phyloP scores from a whole-genome alignment of 768 basidiomycete genomes.

The Boletus coccyginus region DNA sequence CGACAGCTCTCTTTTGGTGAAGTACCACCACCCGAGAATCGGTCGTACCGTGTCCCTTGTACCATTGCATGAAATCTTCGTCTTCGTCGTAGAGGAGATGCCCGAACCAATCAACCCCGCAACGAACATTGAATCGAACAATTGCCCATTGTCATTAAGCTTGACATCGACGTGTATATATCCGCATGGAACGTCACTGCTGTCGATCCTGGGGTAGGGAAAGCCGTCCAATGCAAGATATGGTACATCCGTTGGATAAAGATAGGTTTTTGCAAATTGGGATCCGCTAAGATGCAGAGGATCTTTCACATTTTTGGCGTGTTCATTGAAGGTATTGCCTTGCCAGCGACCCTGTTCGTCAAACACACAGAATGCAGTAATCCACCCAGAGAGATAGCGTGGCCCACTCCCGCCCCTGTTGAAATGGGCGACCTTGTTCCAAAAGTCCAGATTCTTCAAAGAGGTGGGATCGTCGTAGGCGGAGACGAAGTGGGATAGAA shows the following conservation, averaged over 20 bases:
- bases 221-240: background rate
- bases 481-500: too few species aligned
- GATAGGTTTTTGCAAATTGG: background rate
- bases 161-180: background rate
- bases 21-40: too few species aligned
- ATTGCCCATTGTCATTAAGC: background rate
- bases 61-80: too few species aligned
- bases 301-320: too few species aligned
- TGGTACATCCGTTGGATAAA: background rate
- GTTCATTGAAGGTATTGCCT: too few species aligned
- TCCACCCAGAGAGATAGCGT: background rate
- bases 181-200: background rate
- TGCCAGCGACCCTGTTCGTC: background rate
- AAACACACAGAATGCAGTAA: background rate
- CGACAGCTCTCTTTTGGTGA: too few species aligned
- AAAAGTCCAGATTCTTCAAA: too few species aligned
- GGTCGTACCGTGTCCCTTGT: too few species aligned
- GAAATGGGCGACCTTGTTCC: constrained; percentile 8
- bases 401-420: background rate
- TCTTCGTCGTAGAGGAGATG: background rate
- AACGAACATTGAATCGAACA: background rate
- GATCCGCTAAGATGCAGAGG: background rate
- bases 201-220: background rate
- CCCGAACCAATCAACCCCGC: background rate
- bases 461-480: too few species aligned